These are phyloP conservation scores for Fusarium nygamai DNA, from an alignment of 2,329 filamentous ascomycete species.

Conservation along the genomic window DNA sequence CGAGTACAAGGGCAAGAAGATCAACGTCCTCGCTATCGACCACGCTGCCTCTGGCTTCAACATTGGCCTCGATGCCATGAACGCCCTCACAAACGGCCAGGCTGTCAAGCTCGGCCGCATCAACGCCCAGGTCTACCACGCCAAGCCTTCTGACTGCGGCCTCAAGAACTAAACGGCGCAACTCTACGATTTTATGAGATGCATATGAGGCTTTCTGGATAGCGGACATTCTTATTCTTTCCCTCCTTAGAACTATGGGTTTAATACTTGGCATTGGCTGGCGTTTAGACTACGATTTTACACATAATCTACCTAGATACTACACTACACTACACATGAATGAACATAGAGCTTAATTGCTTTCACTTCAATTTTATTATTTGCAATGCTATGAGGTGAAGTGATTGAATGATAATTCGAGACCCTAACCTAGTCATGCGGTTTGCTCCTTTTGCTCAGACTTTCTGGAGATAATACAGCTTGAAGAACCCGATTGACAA, in stretches of 20 bases:
- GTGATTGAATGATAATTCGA: not conserved
- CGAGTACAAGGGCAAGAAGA: slow-evolving; percentile 59
- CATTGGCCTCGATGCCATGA: slow-evolving; percentile 65
- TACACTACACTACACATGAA: slow-evolving; percentile 30
- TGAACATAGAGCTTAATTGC: slow-evolving; percentile 26
- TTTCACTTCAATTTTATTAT: not conserved
- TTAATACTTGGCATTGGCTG: slow-evolving; percentile 40
- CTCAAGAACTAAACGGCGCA: slow-evolving; percentile 42
- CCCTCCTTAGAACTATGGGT: slow-evolving; percentile 39
- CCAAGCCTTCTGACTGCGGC: slow-evolving; percentile 56
- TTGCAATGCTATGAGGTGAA: not conserved
- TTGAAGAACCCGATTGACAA: not conserved
- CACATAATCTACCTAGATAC: slow-evolving; percentile 37
- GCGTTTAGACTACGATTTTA: slow-evolving; percentile 39
- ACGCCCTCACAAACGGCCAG: slow-evolving; percentile 63
- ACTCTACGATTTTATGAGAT: slow-evolving; percentile 25
- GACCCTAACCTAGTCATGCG: not conserved
- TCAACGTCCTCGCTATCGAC: slow-evolving; percentile 68
- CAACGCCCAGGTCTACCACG: slow-evolving; percentile 59
- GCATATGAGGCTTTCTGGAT: slow-evolving; percentile 13
- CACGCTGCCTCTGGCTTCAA: slow-evolving; percentile 62
- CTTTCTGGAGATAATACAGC: not conserved
- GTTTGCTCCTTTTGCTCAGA: not conserved
- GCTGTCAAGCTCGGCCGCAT: slow-evolving; percentile 62
- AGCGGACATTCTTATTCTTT: slow-evolving; percentile 25